Conservation (phyloP, 805 yeast genomes). For the Saturnispora gosingensis region DNA sequence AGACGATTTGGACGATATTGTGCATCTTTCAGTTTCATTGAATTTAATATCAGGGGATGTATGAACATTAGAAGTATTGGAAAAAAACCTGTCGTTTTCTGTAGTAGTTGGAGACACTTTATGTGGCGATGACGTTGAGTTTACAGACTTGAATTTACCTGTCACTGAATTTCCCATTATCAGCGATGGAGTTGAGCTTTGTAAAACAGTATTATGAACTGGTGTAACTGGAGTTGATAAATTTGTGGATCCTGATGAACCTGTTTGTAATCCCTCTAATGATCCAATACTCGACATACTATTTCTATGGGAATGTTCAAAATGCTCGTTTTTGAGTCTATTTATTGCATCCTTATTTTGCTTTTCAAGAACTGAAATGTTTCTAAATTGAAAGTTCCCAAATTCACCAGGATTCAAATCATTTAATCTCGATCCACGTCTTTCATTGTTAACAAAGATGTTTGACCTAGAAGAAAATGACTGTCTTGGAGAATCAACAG, state of each 20-base stretch:
- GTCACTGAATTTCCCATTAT: not conserved
- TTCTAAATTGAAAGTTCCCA: constrained; percentile 88
- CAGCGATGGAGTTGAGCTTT: not conserved
- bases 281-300: constrained; percentile 36
- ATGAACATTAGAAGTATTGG: constrained; percentile 7
- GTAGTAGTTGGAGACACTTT: constrained; percentile 16
- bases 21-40: not conserved
- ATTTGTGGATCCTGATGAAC: constrained; percentile 14
- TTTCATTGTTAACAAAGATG: constrained; percentile 47
- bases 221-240: constrained; percentile 23
- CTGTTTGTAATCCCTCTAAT: constrained; percentile 26
- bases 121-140: not conserved
- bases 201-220: constrained; percentile 4
- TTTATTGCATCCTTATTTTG: constrained; percentile 91
- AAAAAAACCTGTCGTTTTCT: not conserved
- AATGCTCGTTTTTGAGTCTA: constrained; percentile 74
- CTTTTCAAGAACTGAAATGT: constrained; percentile 80
- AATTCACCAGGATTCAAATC: constrained; percentile 65
- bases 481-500: constrained; percentile 23
- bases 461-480: constrained; percentile 20
- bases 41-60: constrained; percentile 17
- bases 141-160: not conserved
- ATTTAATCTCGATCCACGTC: constrained; percentile 57
- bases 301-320: constrained; percentile 36
- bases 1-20: not conserved